These are phyloP conservation scores for Aspergillus biplanus DNA, from an alignment of 495 filamentous ascomycete species.

Conservation along the genomic window DNA sequence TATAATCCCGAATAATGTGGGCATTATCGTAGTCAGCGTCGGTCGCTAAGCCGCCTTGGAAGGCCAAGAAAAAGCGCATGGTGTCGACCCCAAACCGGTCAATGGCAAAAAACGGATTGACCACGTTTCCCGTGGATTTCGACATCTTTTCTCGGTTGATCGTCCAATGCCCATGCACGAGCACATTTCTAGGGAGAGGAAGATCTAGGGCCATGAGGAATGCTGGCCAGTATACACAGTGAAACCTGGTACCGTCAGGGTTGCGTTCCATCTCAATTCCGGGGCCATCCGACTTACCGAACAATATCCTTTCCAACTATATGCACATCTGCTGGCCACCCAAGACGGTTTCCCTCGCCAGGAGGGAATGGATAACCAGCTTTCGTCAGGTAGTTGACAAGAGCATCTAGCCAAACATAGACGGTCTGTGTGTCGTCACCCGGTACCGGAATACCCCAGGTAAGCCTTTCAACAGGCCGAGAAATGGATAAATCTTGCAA, in stretches of 20 bases:
- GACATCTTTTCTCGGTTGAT: constrained; percentile 91
- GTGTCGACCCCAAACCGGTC: constrained; percentile 85
- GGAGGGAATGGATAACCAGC: constrained; percentile 83
- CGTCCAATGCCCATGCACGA: constrained; percentile 95
- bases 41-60: constrained; percentile 71
- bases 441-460: constrained; percentile 91
- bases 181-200: constrained; percentile 76
- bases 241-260: constrained; percentile 59
- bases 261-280: not conserved
- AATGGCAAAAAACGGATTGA: constrained; percentile 92
- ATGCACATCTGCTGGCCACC: constrained; percentile 92
- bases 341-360: constrained; percentile 58
- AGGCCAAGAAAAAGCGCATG: constrained; percentile 84
- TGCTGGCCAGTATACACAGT: constrained; percentile 97
- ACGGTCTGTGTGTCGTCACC: constrained; percentile 85
- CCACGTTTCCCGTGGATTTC: constrained; percentile 91
- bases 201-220: constrained; percentile 89
- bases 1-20: constrained; percentile 75
- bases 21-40: constrained; percentile 86
- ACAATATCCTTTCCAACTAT: constrained; percentile 96
- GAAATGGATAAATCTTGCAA: constrained; percentile 90
- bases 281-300: constrained; percentile 47
- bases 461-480: constrained; percentile 73
- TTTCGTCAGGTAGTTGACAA: constrained; percentile 90
- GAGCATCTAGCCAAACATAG: constrained; percentile 96